A percentile compares a stretch with the other conserved stretches of the same genome.
These are phyloP conservation scores for Leishmania guyanensis DNA, from an alignment of 208 protist species.

Conservation along the genomic window DNA sequence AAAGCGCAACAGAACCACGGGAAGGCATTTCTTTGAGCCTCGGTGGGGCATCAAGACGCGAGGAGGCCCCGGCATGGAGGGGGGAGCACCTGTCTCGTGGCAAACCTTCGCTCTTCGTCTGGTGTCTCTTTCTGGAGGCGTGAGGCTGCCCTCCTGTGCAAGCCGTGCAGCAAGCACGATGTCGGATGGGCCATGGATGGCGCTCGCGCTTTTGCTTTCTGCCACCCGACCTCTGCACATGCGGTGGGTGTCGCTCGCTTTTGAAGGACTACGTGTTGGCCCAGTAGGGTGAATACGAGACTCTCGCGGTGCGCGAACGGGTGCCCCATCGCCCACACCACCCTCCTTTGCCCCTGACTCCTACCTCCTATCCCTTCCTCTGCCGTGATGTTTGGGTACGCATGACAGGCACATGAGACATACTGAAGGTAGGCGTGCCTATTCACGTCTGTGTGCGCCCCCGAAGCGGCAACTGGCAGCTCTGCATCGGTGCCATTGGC, in stretches of 20 bases:
- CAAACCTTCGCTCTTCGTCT: background rate
- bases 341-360: too few species aligned
- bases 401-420: background rate
- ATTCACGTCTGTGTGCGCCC: background rate
- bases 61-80: background rate
- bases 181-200: background rate
- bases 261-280: background rate
- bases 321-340: background rate
- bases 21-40: background rate
- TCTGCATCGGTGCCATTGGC: too few species aligned
- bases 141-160: background rate
- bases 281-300: background rate
- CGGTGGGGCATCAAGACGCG: background rate
- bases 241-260: too few species aligned
- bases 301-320: background rate
- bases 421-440: too few species aligned
- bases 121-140: background rate
- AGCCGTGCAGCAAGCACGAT: background rate
- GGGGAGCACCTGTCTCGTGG: background rate
- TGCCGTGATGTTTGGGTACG: background rate
- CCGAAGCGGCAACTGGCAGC: too few species aligned
- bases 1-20: background rate
- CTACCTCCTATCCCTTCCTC: too few species aligned
- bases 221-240: too few species aligned
- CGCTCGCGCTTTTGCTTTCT: too few species aligned